These are phyloP conservation scores for Plectranthus barbatus DNA, from an alignment of 257 asterid species.

Conservation along the genomic window DNA sequence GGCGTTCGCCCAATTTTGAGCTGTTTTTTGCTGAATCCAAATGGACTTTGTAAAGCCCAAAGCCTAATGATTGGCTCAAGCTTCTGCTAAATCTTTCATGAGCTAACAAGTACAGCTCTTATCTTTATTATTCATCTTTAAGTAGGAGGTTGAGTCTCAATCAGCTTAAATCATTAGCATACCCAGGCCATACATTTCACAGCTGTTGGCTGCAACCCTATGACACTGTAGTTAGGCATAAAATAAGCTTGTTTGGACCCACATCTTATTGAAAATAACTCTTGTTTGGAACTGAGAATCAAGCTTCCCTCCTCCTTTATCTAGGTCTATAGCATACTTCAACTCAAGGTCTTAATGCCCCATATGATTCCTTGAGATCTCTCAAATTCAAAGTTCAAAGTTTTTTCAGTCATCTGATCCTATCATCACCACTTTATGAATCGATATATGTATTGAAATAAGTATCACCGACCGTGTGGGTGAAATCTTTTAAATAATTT, in stretches of 20 bases:
- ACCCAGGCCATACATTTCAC: background rate
- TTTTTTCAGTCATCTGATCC: background rate
- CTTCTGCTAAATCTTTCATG: background rate
- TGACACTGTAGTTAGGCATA: background rate
- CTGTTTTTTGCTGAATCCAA: too few relatives aligned
- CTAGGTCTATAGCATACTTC: background rate
- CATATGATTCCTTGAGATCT: background rate
- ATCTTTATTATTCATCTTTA: background rate
- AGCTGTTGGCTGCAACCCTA: background rate
- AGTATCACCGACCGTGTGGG: background rate
- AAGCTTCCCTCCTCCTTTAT: slow-evolving; percentile 5
- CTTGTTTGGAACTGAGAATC: background rate
- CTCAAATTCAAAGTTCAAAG: background rate
- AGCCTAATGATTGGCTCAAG: too few relatives aligned
- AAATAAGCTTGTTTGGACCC: background rate
- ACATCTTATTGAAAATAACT: background rate
- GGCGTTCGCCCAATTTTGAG: too few relatives aligned
- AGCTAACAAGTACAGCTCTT: background rate
- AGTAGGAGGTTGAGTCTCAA: background rate
- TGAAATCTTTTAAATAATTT: background rate
- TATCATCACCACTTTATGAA: background rate
- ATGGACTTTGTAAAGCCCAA: too few relatives aligned
- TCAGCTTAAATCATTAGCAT: background rate
- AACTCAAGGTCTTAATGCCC: background rate
- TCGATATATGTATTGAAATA: background rate